Percentiles rank a stretch among this genome's conserved stretches.
These are phyloP conservation scores for Russula compacta DNA, from an alignment of 768 basidiomycete genomes.

Conservation along the genomic window DNA sequence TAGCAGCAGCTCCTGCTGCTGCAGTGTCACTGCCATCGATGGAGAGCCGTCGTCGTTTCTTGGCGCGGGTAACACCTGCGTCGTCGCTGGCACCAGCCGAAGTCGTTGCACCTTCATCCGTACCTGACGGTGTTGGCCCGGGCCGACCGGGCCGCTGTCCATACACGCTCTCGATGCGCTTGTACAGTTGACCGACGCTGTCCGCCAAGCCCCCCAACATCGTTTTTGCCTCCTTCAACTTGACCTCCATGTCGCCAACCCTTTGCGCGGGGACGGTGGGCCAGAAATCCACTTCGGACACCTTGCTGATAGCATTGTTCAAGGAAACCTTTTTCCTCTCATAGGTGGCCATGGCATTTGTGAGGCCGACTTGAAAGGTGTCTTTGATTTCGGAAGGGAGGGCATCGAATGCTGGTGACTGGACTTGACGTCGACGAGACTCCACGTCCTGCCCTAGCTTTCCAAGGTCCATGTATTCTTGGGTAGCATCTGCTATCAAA, in stretches of 20 bases:
- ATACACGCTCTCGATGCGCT: constrained; percentile 6
- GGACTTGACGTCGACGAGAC: constrained; percentile 20
- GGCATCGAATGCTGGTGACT: constrained; percentile 21
- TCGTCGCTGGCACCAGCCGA: neutral
- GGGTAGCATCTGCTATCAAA: constrained; percentile 25
- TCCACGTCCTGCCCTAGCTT: constrained; percentile 20
- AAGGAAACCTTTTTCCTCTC: constrained; percentile 29
- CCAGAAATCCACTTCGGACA: constrained; percentile 34
- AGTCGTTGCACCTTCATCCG: neutral
- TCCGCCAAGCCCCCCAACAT: constrained; percentile 27
- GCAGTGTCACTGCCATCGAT: neutral
- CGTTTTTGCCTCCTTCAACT: constrained; percentile 24
- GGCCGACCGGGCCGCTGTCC: neutral
- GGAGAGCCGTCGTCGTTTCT: constrained; percentile 10
- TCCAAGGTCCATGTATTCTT: constrained; percentile 12
- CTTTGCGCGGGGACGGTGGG: constrained; percentile 28
- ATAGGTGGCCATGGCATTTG: constrained; percentile 21
- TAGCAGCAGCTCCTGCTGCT: neutral
- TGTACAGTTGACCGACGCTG: constrained; percentile 16
- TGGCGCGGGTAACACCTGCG: neutral
- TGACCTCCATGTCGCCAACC: constrained; percentile 19
- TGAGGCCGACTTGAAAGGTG: constrained; percentile 23
- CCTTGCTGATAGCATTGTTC: constrained; percentile 24
- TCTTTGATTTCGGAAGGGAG: constrained; percentile 24
- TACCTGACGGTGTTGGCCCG: neutral